Base-by-base conservation (phyloP, 1,139 yeast species). In the Hansenula sp. region DNA sequence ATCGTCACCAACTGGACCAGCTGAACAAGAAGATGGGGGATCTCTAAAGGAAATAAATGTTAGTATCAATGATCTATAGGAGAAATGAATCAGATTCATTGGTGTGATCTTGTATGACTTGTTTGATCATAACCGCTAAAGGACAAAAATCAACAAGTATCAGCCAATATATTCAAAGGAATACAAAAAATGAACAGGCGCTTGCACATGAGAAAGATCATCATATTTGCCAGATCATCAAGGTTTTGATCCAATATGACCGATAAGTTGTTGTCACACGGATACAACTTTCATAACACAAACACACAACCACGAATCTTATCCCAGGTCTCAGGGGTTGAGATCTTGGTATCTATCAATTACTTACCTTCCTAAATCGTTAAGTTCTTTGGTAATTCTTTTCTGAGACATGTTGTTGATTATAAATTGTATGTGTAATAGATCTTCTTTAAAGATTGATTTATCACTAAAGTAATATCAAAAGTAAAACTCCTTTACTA, bases 1-100 rank as follows among this genome's bases (percentile, higher is more conserved):
- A 62, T 88, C 96, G 59, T 92, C 97, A 42, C 97, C 97, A 39
- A 88, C 95, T 57, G 99, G 99, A 39, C 98, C 99, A 11, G 98
- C 98, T 32, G 97, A 89, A 69, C 98, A 94, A 38, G 97, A 89
- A 45, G 97, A 87, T 60, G 98, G 98, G 51, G 98, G 99, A 65
- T 92, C 99, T 77, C 96, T 87, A 51, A 21, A 47, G 45, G 31
- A 32, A n/a, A 22, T 29, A 38, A 22, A 30, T 43, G 69, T 66
- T 66, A 67, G 71, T 66, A 33, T 29, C 21, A 17, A 9, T 13
- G 11, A 4, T 14, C 4, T 12, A 5, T 10, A n/a, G 29, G 13
- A 7, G 5, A 26, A 8, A 12, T 13, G 29, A 17, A 13, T 26
- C 8, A 13, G 17, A 16, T 8, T 28, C 29, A 21, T 28, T 28